Evolutionary conservation across 495 filamentous ascomycete genomes (phyloP), one percentile per base, ranked within the genome.

Genomic region (Chaetomidium leptoderma): DNA sequence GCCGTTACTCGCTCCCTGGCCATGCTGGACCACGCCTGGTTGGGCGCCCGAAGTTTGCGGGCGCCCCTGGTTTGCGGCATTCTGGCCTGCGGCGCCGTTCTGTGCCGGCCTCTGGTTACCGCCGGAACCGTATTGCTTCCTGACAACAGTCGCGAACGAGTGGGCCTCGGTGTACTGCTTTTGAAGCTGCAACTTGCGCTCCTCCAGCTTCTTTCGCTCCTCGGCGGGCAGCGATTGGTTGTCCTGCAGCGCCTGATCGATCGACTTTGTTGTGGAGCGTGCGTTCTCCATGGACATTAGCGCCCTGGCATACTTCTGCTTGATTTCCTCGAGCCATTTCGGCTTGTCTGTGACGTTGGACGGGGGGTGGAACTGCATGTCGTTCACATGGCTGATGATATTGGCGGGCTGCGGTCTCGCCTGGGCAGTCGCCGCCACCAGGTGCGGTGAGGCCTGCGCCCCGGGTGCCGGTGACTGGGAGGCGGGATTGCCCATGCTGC

Each of bases 281-380:
- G 68, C 57, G 14, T 8, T 59, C 35, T 78, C 76, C 69, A 76
- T 75, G 27, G 55, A 53, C 17, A 67, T 45, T 4, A 79, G 53
- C 13, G 63, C 66, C 17, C 66, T 65, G 3, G 54, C 51, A 43
- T 76, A 78, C 14, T 66, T 65, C 2, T 39, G n/a, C 53, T 66
- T 72, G 30, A 65, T 58, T 0, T 73, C 69, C 1, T 55, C 37
- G 3, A 71, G 36, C 64, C 64, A 75, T 36, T 73, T 74, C 3
- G 59, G 52, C 9, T 55, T 63, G 9, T 68, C 51, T 1, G 48
- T 0, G 10, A 72, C 47, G 26, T 54, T 50, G 19, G 62, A 23
- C 6, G 74, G 63, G 1, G 57, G 30, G 10, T 51, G 40, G 60
- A 74, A 76, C 8, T 63, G 66, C 21, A 77, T 55, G 26, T 74